These are phyloP conservation scores for Naumovozyma castellii DNA, from an alignment of 805 yeast species.

Conservation along the genomic window DNA sequence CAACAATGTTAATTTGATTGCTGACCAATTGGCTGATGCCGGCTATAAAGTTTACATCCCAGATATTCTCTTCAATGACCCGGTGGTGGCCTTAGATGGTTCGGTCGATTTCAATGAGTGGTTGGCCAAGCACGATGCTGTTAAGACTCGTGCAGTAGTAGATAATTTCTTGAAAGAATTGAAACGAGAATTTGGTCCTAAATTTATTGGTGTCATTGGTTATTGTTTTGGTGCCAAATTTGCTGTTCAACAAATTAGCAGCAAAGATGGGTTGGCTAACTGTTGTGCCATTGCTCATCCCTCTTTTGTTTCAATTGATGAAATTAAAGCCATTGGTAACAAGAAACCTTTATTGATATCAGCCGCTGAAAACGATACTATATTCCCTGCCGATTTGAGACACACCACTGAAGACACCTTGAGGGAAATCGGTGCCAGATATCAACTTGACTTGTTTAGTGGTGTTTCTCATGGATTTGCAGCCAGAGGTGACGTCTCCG, in stretches of 20 bases:
- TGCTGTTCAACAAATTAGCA: slow-evolving; percentile 39
- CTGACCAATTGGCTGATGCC: slow-evolving; percentile 51
- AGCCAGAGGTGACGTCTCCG: slow-evolving; percentile 58
- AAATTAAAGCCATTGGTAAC: slow-evolving; percentile 42
- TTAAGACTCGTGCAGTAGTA: slow-evolving; percentile 40
- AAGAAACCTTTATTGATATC: slow-evolving; percentile 57
- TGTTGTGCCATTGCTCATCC: slow-evolving; percentile 82
- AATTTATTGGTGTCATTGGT: slow-evolving; percentile 53
- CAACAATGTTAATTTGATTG: slow-evolving; percentile 51
- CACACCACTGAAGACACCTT: slow-evolving; percentile 50
- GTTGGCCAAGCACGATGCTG: slow-evolving; percentile 44
- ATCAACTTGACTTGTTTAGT: slow-evolving; percentile 51
- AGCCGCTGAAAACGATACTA: slow-evolving; percentile 62
- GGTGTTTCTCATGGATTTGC: slow-evolving; percentile 73
- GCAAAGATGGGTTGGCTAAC: slow-evolving; percentile 34
- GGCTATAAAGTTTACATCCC: slow-evolving; percentile 67
- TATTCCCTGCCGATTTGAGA: slow-evolving; percentile 59
- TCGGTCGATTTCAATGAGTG: slow-evolving; percentile 34
- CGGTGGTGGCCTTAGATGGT: slow-evolving; percentile 29
- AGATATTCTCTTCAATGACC: slow-evolving; percentile 53
- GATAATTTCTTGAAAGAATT: slow-evolving; percentile 39
- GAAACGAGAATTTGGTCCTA: slow-evolving; percentile 36
- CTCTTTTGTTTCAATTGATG: slow-evolving; percentile 57
- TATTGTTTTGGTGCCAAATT: slow-evolving; percentile 81
- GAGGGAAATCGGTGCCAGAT: slow-evolving; percentile 43